These are phyloP conservation scores for Tetraselmis chui DNA, from an alignment of 139 green algal species.

Conservation along the genomic window DNA sequence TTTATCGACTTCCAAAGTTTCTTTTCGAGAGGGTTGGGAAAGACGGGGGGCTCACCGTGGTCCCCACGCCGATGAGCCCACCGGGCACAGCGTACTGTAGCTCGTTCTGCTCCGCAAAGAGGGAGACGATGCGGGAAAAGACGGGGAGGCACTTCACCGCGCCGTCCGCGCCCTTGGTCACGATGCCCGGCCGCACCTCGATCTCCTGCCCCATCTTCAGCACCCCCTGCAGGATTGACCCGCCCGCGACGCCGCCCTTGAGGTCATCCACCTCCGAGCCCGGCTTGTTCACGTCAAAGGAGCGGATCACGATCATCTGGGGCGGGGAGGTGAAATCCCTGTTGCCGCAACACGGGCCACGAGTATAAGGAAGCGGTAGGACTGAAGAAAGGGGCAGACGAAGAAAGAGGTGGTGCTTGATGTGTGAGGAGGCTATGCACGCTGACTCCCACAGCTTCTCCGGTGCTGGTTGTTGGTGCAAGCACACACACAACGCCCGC, in stretches of 20 bases:
- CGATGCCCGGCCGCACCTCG: conserved; percentile 94
- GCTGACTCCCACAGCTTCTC: too few relatives aligned
- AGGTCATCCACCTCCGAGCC: conserved; percentile 93
- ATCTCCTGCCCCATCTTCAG: conserved; percentile 64
- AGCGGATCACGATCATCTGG: conserved; percentile 99
- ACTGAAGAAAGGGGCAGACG: too few relatives aligned
- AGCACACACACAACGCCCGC: too few relatives aligned
- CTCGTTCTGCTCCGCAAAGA: conserved; percentile 95
- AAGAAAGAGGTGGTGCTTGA: too few relatives aligned
- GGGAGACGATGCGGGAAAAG: conserved; percentile 88
- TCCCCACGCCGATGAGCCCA: conserved; percentile 97
- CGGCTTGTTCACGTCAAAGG: conserved; percentile 99
- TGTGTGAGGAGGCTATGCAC: too few relatives aligned
- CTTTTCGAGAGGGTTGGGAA: too few relatives aligned
- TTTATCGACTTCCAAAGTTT: too few relatives aligned
- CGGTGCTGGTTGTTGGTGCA: too few relatives aligned
- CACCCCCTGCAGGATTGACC: conserved; percentile 85
- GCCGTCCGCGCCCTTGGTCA: conserved; percentile 91
- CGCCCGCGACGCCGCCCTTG: conserved; percentile 93
- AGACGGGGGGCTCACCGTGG: conserved; percentile 78
- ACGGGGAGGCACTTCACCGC: conserved; percentile 89
- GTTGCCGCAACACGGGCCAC: too few relatives aligned
- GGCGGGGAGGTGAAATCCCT: conserved; percentile 92
- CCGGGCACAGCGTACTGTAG: conserved; percentile 96
- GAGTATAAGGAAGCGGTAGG: too few relatives aligned